Evolutionary conservation across 371 early-diverging fungal species (phyloP).

Genomic region (Coemansia sp.): DNA sequence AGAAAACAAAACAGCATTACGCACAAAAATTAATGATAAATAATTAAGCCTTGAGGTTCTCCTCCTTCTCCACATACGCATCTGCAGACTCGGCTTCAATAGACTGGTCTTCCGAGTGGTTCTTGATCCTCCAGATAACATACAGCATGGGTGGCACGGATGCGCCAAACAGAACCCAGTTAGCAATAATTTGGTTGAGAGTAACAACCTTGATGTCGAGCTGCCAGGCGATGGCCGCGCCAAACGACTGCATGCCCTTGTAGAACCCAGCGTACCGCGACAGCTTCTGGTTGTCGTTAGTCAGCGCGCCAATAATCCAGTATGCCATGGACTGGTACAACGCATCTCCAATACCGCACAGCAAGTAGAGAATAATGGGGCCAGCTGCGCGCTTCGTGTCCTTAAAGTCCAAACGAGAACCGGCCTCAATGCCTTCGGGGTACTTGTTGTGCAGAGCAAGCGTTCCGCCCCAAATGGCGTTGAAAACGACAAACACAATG

Average conservation of each 20-base stretch:
- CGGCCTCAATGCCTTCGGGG: constrained; percentile 11
- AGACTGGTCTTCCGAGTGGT: constrained; percentile 31
- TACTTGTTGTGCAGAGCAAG: constrained; percentile 55
- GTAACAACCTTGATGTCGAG: constrained; percentile 40
- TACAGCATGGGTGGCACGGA: constrained; percentile 51
- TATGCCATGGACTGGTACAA: constrained; percentile 68
- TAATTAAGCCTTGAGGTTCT: background rate
- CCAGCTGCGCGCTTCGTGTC: constrained; percentile 53
- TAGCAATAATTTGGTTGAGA: constrained; percentile 46
- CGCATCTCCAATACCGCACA: constrained; percentile 68
- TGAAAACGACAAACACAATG: constrained; percentile 54
- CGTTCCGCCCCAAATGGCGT: constrained; percentile 65
- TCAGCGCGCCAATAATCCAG: constrained; percentile 72
- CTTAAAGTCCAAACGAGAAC: constrained; percentile 52
- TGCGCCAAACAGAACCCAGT: constrained; percentile 50
- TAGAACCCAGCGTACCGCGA: constrained; percentile 79
- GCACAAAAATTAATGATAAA: background rate
- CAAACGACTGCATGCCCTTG: constrained; percentile 78
- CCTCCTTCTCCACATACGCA: constrained; percentile 23
- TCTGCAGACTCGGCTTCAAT: constrained; percentile 7
- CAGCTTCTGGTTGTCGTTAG: constrained; percentile 65
- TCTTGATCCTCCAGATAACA: constrained; percentile 44
- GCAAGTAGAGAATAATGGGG: constrained; percentile 63
- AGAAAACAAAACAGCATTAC: background rate
- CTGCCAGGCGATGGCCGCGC: constrained; percentile 63